Percentiles rank a stretch among this genome's conserved stretches.
Evolutionary conservation across 1,284 basidiomycete genomes (phyloP).

Genomic region (Tremellales sp.): DNA sequence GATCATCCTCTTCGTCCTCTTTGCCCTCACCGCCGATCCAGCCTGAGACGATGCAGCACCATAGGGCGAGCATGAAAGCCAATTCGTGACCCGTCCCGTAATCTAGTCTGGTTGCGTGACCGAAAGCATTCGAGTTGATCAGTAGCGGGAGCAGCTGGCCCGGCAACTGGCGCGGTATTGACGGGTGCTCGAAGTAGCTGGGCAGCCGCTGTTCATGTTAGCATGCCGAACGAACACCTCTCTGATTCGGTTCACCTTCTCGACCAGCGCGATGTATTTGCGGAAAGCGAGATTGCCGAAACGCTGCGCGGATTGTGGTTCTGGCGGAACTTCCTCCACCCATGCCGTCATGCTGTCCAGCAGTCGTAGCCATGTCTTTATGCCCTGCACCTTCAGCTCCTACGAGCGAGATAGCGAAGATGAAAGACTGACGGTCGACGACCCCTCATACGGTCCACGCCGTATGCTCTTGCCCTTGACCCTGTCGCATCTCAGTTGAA

Average conservation of each 20-base stretch:
- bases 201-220: slow-evolving; percentile 56
- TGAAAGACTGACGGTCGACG: slow-evolving; percentile 34
- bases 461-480: slow-evolving; percentile 58
- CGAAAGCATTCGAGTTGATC: slow-evolving; percentile 61
- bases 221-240: background rate
- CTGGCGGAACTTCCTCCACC: slow-evolving; percentile 78
- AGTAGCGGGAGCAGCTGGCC: slow-evolving; percentile 62
- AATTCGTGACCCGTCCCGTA: slow-evolving; percentile 97
- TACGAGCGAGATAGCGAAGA: slow-evolving; percentile 36
- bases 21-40: slow-evolving; percentile 26
- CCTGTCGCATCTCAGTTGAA: slow-evolving; percentile 66
- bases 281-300: slow-evolving; percentile 94
- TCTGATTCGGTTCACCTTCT: slow-evolving; percentile 58
- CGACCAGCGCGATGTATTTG: slow-evolving; percentile 74
- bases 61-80: slow-evolving; percentile 75
- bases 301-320: slow-evolving; percentile 69
- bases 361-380: slow-evolving; percentile 52
- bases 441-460: slow-evolving; percentile 14
- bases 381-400: too few relatives aligned
- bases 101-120: slow-evolving; percentile 86
- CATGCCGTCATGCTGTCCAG: slow-evolving; percentile 69
- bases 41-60: slow-evolving; percentile 38
- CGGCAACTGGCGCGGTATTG: slow-evolving; percentile 53
- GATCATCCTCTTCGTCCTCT: slow-evolving; percentile 43
- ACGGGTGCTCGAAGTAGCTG: slow-evolving; percentile 54